Evolutionary conservation across 2,329 filamentous ascomycete species (phyloP).

Genomic region (Zymoseptoria crescenta): DNA sequence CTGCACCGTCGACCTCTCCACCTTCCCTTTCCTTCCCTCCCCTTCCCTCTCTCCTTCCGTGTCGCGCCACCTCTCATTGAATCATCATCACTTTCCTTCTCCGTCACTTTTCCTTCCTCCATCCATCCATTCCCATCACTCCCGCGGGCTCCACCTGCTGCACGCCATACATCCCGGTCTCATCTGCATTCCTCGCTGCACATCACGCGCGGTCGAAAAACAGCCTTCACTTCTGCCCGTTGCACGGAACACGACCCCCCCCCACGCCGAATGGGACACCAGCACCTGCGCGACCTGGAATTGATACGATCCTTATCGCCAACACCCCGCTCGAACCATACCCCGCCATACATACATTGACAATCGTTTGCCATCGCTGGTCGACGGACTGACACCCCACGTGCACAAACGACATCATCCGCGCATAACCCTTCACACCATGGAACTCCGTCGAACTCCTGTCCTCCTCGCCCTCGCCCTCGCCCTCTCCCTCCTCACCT

Average conservation of each 20-base stretch:
- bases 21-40: not conserved
- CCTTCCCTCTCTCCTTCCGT: not conserved
- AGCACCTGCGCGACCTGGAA: too few relatives aligned
- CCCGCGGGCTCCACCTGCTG: not conserved
- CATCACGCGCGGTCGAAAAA: not conserved
- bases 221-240: not conserved
- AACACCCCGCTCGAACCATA: not conserved
- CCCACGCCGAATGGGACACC: too few relatives aligned
- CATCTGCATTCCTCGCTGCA: not conserved
- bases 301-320: not conserved
- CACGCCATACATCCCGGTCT: not conserved
- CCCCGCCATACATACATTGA: not conserved
- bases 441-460: too few relatives aligned
- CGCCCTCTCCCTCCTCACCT: slow-evolving; percentile 1
- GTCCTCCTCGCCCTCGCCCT: slow-evolving; percentile 1
- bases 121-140: not conserved
- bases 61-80: not conserved
- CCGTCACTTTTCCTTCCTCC: not conserved
- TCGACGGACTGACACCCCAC: not conserved
- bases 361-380: not conserved
- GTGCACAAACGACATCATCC: not conserved
- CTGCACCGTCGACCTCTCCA: too few relatives aligned
- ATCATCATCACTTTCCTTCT: not conserved
- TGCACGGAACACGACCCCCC: not conserved
- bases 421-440: not conserved